phyloP scores from a whole-genome alignment of 2,329 filamentous ascomycete species.

The Sclerotinia subarctica region DNA sequence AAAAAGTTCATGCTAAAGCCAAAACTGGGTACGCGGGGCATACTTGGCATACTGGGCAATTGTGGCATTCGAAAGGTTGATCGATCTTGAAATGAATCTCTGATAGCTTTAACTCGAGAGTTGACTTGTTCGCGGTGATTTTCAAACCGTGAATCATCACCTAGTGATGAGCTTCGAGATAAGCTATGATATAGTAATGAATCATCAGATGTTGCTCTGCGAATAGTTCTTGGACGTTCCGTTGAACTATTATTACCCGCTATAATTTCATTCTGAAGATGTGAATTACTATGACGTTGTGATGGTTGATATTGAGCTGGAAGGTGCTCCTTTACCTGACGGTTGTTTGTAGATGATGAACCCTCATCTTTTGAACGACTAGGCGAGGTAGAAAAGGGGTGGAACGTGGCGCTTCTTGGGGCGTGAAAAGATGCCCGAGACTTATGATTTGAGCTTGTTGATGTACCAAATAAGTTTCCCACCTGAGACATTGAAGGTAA shows the following conservation, averaged over 20 bases:
- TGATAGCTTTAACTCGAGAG: slow-evolving; percentile 83
- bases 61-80: slow-evolving; percentile 72
- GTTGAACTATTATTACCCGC: slow-evolving; percentile 6
- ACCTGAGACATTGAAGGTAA: slow-evolving; percentile 47
- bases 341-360: neutral
- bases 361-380: slow-evolving; percentile 5
- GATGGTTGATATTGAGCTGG: neutral
- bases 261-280: slow-evolving; percentile 16
- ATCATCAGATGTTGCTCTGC: slow-evolving; percentile 70
- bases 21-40: slow-evolving; percentile 43
- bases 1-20: slow-evolving; percentile 40
- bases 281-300: slow-evolving; percentile 23
- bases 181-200: slow-evolving; percentile 73
- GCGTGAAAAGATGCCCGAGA: slow-evolving; percentile 20
- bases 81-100: slow-evolving; percentile 77
- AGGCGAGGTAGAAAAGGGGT: slow-evolving; percentile 11
- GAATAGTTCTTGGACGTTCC: slow-evolving; percentile 41
- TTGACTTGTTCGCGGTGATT: slow-evolving; percentile 83
- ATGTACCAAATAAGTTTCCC: slow-evolving; percentile 35
- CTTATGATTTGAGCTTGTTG: slow-evolving; percentile 28
- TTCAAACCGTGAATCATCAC: slow-evolving; percentile 77
- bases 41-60: slow-evolving; percentile 52
- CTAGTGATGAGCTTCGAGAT: slow-evolving; percentile 77
- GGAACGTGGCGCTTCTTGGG: slow-evolving; percentile 13
- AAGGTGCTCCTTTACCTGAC: neutral